Evolutionary conservation across 306 rosid species (phyloP), one percentile per base, ranked within the genome.

Genomic region (Vigna reflexopilosa): DNA sequence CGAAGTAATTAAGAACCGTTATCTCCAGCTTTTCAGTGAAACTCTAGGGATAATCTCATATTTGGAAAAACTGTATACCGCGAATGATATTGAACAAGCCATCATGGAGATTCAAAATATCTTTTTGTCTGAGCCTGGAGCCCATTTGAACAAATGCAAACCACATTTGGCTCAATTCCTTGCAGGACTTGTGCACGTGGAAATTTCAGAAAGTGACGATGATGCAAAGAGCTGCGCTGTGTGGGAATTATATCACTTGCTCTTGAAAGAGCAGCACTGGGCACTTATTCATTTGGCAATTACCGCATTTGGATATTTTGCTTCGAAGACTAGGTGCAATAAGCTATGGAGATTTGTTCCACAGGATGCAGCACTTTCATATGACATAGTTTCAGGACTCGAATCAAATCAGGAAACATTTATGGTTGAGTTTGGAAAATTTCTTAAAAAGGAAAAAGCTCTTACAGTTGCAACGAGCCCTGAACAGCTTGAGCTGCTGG

Each of bases 321-420:
- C 97, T 19, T 87, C 85, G 26, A 85, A 84, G 26, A 87, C 98
- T 24, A 72, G 52, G 58, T 91, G 95, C 72, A 75, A 75, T 72
- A 83, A 88, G 83, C 91, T 94, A 70, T 92, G 97, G 98, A 83
- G 92, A 79, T 91, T 91, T 51, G 91, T 95, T 48, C 98, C 97
- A 19, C 73, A 81, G 1, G 73, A 87, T 73, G 95, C 98, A 28
- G 96, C 98, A 36, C 97, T 95, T 70, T 90, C 98, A 26, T 95
- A 86, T 52, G 93, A 89, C 68, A 4, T 81, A 64, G 84, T 38
- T 55, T 89, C 92, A 63, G 98, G 93, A 74, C 72, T 45, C 56
- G 88, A 89, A 77, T 71, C 85, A 63, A 83, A 66, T 51, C 83
- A 83, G 64, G 96, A 83, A 26, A 84, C 86, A 51, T 89, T 95